phyloP scores from a whole-genome alignment of 2,329 filamentous ascomycete genomes.

The Fusarium brevicatenulatum region DNA sequence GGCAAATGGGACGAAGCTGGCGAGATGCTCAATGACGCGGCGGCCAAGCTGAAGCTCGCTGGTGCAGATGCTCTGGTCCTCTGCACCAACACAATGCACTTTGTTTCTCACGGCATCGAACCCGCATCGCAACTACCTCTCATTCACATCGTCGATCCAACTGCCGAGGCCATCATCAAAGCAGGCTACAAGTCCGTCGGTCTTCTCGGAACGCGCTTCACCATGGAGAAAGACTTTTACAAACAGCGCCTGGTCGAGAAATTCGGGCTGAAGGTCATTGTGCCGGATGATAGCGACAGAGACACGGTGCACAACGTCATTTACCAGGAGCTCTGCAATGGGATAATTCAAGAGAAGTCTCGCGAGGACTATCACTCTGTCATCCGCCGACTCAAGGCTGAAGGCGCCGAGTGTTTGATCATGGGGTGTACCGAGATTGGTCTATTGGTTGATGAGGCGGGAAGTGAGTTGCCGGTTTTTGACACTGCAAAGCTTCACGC shows the following conservation, averaged over 20 bases:
- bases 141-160: slow-evolving; percentile 42
- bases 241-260: slow-evolving; percentile 22
- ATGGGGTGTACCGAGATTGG: slow-evolving; percentile 44
- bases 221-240: slow-evolving; percentile 43
- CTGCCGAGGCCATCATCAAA: slow-evolving; percentile 21
- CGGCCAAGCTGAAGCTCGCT: slow-evolving; percentile 19
- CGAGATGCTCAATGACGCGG: slow-evolving; percentile 25
- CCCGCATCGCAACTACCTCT: slow-evolving; percentile 23
- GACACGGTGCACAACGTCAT: slow-evolving; percentile 32
- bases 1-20: slow-evolving; percentile 33
- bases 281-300: slow-evolving; percentile 3
- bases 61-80: slow-evolving; percentile 41
- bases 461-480: slow-evolving; percentile 33
- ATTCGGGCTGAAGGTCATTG: slow-evolving; percentile 20
- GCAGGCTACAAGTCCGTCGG: slow-evolving; percentile 29
- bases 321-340: slow-evolving; percentile 39
- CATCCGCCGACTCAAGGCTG: slow-evolving; percentile 15
- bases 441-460: slow-evolving; percentile 20
- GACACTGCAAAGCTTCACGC: slow-evolving; percentile 42
- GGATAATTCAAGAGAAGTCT: slow-evolving; percentile 24
- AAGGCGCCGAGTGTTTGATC: slow-evolving; percentile 38
- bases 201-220: slow-evolving; percentile 38
- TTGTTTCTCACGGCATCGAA: slow-evolving; percentile 27
- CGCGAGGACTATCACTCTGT: slow-evolving; percentile 17
- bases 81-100: slow-evolving; percentile 44